A percentile compares a stretch with the other conserved stretches of the same genome.
These are phyloP conservation scores for Leishmania tropica DNA, from an alignment of 208 protist species.

Conservation along the genomic window DNA sequence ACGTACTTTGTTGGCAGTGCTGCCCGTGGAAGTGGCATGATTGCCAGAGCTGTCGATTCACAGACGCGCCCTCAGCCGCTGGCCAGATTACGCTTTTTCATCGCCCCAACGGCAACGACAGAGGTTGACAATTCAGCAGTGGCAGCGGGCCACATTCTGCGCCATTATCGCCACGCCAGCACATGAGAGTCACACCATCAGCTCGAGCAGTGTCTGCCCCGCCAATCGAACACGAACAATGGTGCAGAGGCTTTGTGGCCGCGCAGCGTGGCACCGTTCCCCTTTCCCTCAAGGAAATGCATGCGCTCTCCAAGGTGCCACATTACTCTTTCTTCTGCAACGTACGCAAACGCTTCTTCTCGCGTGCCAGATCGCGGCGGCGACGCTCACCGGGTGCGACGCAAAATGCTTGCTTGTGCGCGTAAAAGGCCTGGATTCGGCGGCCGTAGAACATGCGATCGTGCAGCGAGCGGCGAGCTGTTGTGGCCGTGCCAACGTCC, in stretches of 20 bases:
- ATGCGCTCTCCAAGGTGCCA: not conserved
- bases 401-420: constrained; percentile 72
- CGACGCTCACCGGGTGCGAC: constrained; percentile 67
- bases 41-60: not conserved
- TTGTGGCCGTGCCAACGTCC: constrained; percentile 84
- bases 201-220: not conserved
- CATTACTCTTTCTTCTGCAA: constrained; percentile 24
- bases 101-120: not conserved
- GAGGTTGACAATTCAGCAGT: not conserved
- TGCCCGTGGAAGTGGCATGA: not conserved
- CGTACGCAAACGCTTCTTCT: constrained; percentile 28
- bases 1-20: not conserved
- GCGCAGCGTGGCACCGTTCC: not conserved
- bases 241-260: not conserved
- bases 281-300: not conserved
- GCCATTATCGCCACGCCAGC: not conserved
- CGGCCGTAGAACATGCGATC: constrained; percentile 75
- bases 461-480: constrained; percentile 61
- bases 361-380: constrained; percentile 50
- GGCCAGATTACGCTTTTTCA: not conserved
- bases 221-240: not conserved
- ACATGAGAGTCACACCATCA: not conserved
- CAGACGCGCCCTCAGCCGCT: not conserved
- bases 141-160: not conserved
- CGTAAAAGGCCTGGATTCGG: constrained; percentile 79